Evolutionary conservation across 1,139 yeast species (phyloP).

Genomic region (Nakaseomyces kungkrabaensis): DNA sequence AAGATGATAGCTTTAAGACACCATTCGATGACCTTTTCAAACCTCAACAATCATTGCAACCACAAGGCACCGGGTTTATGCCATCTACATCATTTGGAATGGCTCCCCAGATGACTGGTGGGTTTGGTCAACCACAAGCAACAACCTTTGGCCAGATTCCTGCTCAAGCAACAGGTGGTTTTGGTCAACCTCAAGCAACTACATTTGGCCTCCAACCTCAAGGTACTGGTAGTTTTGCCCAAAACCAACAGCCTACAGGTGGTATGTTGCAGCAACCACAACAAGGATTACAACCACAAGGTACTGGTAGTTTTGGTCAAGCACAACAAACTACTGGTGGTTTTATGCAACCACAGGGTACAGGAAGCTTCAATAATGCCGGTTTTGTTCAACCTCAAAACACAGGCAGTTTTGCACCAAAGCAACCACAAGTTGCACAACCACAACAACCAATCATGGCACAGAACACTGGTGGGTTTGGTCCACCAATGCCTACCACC

Average conservation of each 20-base stretch:
- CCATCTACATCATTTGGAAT: constrained; percentile 25
- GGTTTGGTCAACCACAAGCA: constrained; percentile 11
- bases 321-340: constrained; percentile 16
- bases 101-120: constrained; percentile 29
- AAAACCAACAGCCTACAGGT: background rate
- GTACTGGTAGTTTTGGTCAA: constrained; percentile 15
- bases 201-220: constrained; percentile 4
- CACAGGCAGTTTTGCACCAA: constrained; percentile 22
- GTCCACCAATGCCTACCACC: constrained; percentile 2
- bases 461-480: constrained; percentile 26
- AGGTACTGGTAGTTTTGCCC: constrained; percentile 1
- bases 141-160: constrained; percentile 25
- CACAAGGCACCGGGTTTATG: constrained; percentile 31
- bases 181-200: constrained; percentile 6
- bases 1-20: constrained; percentile 30
- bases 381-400: constrained; percentile 24
- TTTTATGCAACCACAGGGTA: constrained; percentile 6
- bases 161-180: constrained; percentile 22
- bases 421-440: background rate
- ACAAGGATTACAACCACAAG: background rate
- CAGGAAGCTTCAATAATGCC: constrained; percentile 4
- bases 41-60: constrained; percentile 19
- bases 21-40: constrained; percentile 28
- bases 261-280: constrained; percentile 3
- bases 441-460: constrained; percentile 7